Base-by-base conservation (phyloP, 2,329 filamentous ascomycete species). In the Dactylonectria estremocensis region DNA sequence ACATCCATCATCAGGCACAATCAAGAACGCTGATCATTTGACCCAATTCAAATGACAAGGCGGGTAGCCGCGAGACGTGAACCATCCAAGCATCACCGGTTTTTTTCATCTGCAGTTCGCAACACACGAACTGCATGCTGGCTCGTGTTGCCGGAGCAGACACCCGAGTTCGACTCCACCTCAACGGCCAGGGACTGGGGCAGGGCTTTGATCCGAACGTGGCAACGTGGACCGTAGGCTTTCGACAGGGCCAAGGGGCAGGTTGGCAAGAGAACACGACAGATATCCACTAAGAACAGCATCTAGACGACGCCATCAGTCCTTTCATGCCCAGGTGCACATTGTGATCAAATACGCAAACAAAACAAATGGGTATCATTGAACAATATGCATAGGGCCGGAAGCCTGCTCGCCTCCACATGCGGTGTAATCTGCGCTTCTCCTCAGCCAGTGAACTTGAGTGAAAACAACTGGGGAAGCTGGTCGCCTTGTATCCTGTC, bases 401-500 rank as follows among this genome's bases (percentile, higher is more conserved):
- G 50, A 33, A 64, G 7, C 45, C 11, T 14, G 53, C 22, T 35
- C 37, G 48, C 24, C 31, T 45, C 22, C 31, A 13, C 16, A 35
- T 43, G 43, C 14, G 7, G 24, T 55, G 49, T 28, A 53, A 48
- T 28, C 20, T 48, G n/a, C 28, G 13, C 14, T 28, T 28, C 9
- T 24, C 14, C 28, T 75, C 69, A 74, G 46, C 63, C 67, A 40
- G 52, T 65, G 43, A 58, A 53, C 37, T 68, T 69, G n/a, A 62
- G 50, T 14, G 70, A 66, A 61, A 79, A 77, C 10, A 76, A 58
- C 49, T 66, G 61, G 1, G 77, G 74, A 31, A 76, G 46, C 24
- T 70, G 69, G 22, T 79, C 78, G 18, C 76, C 75, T 6, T 65
- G 67, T 14, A 82, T 72, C 52, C 80, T 77, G 53, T 80, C 77